Conservation (phyloP, 768 basidiomycete species). For the Naganishia kalamii region DNA sequence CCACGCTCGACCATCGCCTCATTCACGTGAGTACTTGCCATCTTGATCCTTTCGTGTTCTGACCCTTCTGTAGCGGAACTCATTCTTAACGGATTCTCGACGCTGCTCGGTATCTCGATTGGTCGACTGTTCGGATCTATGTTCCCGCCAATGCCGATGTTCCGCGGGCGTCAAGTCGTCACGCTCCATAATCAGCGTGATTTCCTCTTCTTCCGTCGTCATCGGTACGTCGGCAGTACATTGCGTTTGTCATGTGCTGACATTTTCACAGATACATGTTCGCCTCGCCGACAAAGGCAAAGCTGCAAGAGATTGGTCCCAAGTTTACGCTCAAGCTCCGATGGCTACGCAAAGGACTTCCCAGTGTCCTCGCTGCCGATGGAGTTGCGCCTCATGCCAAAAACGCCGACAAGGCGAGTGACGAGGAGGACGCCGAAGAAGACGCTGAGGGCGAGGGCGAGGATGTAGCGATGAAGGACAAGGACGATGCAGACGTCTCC, state of each 20-base stretch:
- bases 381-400: slow-evolving; percentile 36
- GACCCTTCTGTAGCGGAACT: slow-evolving; percentile 58
- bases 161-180: slow-evolving; percentile 91
- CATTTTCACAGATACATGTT: slow-evolving; percentile 85
- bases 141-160: slow-evolving; percentile 90
- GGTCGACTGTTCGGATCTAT: slow-evolving; percentile 94
- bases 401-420: slow-evolving; percentile 34
- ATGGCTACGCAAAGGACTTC: slow-evolving; percentile 80
- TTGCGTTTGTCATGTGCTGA: no score
- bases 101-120: slow-evolving; percentile 83
- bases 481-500: slow-evolving; percentile 30
- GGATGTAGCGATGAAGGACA: slow-evolving; percentile 64
- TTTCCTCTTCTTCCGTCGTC: slow-evolving; percentile 93
- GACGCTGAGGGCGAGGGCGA: slow-evolving; percentile 66
- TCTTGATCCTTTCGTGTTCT: neutral
- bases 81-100: slow-evolving; percentile 88
- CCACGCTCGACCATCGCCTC: slow-evolving; percentile 84
- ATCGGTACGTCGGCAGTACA: slow-evolving; percentile 57
- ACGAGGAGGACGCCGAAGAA: slow-evolving; percentile 26
- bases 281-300: slow-evolving; percentile 80
- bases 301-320: slow-evolving; percentile 94
- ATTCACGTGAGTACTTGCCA: slow-evolving; percentile 54
- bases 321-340: slow-evolving; percentile 90
- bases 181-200: slow-evolving; percentile 96
- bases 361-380: slow-evolving; percentile 57